Percentiles rank a stretch among this genome's conserved stretches.
Evolutionary conservation across 2,329 filamentous ascomycete species (phyloP).

Genomic region (Pseudogymnoascus sp.): DNA sequence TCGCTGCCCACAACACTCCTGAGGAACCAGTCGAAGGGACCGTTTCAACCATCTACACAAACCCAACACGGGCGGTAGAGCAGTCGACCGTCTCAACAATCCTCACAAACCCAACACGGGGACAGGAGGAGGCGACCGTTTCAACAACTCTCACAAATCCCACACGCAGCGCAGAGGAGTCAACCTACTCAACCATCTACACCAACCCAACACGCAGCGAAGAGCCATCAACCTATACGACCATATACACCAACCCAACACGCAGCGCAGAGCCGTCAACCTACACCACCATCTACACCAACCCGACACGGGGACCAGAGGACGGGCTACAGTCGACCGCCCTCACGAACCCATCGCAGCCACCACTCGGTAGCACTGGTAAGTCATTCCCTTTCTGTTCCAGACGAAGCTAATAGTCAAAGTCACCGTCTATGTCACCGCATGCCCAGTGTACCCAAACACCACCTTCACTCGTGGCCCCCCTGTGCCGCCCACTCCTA

Average conservation of each 20-base stretch:
- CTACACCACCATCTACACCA: background rate
- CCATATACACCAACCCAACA: background rate
- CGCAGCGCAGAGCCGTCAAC: background rate
- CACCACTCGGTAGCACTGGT: background rate
- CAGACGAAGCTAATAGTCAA: background rate
- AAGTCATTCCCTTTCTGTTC: background rate
- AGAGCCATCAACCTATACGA: background rate
- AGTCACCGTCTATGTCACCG: background rate
- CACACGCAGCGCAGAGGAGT: background rate
- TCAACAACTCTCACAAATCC: background rate
- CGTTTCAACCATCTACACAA: background rate
- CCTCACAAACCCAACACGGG: background rate
- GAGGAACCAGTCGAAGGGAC: background rate
- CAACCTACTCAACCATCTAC: background rate
- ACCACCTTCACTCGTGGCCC: background rate
- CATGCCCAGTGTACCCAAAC: background rate
- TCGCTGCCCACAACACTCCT: background rate
- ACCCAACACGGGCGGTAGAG: background rate
- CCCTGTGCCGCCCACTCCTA: background rate
- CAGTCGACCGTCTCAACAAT: background rate
- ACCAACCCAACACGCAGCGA: background rate
- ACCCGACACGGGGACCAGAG: background rate
- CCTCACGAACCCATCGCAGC: background rate
- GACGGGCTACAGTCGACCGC: background rate
- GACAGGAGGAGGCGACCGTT: background rate